A percentile compares a stretch with the other conserved stretches of the same genome.
phyloP scores from a whole-genome alignment of 768 basidiomycete species.

The Lentinula sp. region DNA sequence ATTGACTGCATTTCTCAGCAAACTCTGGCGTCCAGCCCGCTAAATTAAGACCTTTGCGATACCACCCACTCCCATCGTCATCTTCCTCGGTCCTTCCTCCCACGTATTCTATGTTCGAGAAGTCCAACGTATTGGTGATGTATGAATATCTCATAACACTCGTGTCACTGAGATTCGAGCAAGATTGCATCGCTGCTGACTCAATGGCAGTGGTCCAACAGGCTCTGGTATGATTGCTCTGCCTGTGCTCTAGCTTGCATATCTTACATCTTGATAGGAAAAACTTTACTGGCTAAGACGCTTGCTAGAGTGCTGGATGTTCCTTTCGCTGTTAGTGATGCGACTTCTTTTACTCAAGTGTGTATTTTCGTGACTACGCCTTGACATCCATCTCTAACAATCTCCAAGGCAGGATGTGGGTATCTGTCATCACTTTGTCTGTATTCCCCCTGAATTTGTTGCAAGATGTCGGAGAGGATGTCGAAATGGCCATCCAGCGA shows the following conservation, averaged over 20 bases:
- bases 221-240: conserved; percentile 56
- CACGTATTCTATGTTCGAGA: conserved; percentile 72
- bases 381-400: neutral
- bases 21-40: conserved; percentile 45
- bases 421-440: conserved; percentile 10
- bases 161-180: neutral
- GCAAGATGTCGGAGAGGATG: conserved; percentile 92
- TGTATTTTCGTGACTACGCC: neutral
- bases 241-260: neutral
- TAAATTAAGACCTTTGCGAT: conserved; percentile 54
- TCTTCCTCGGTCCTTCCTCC: conserved; percentile 27
- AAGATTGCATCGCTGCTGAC: too few relatives aligned
- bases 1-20: conserved; percentile 19
- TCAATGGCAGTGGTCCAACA: conserved; percentile 61
- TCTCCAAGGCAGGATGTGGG: conserved; percentile 63
- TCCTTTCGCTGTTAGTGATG: conserved; percentile 91
- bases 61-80: conserved; percentile 24
- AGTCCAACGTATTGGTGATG: conserved; percentile 94
- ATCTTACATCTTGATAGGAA: conserved; percentile 42
- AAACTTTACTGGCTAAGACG: conserved; percentile 86
- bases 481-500: conserved; percentile 85
- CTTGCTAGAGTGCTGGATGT: conserved; percentile 89
- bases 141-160: conserved; percentile 27
- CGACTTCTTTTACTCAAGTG: conserved; percentile 91
- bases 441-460: conserved; percentile 5